phyloP scores from a whole-genome alignment of 345 rosid genomes.

The Heritiera fomes region DNA sequence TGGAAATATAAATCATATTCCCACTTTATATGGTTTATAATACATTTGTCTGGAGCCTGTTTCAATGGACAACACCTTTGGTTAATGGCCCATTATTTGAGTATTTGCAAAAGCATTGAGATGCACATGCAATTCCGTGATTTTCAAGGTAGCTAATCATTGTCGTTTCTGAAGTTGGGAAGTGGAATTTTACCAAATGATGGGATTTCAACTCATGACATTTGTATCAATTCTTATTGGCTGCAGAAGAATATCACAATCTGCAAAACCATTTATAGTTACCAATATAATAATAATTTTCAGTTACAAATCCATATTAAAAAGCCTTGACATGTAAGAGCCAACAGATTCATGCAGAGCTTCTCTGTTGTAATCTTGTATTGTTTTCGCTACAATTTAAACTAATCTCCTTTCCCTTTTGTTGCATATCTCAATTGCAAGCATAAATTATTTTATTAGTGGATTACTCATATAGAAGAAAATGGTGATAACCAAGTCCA shows the following conservation, averaged over 20 bases:
- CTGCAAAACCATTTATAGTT: not conserved
- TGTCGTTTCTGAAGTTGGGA: not conserved
- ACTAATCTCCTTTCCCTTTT: not conserved
- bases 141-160: not conserved
- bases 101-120: not conserved
- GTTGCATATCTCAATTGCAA: not conserved
- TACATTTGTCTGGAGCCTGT: too few relatives aligned
- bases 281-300: not conserved
- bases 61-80: not conserved
- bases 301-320: not conserved
- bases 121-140: not conserved
- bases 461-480: not conserved
- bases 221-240: not conserved
- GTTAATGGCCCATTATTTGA: slow-evolving; percentile 5
- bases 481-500: not conserved
- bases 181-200: not conserved
- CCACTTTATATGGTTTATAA: too few relatives aligned
- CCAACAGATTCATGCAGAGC: not conserved
- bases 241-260: not conserved
- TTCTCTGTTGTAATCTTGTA: not conserved
- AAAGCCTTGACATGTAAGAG: not conserved
- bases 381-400: not conserved
- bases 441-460: not conserved
- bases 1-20: too few relatives aligned
- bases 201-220: not conserved